Evolutionary conservation across 2,329 filamentous ascomycete species (phyloP), one percentile per base, ranked within the genome.

Genomic region (Polytolypa hystricis): DNA sequence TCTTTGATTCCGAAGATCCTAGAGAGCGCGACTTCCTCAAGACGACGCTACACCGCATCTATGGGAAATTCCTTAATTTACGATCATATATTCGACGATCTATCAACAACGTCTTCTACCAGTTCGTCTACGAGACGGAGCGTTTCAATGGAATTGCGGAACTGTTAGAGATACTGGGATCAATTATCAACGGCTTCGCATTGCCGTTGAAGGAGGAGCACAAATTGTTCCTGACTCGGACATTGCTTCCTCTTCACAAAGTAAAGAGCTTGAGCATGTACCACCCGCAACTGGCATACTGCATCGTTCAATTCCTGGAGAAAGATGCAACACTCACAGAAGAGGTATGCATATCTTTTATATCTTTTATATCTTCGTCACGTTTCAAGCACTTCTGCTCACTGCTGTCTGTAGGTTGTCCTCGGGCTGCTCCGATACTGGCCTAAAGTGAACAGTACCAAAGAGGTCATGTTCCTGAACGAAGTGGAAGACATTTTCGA

Each of bases 21-120:
- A 75, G 91, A 43, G 91, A 98, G 64, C 77, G 91, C 46, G 91
- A 98, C 60, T 98, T 98, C 60, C 69, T 98, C 47, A 98, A 98
- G 71, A 98, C 91, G 0, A 98, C 91, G 0, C 71, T 98, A 38
- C 91, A 98, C 64, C 79, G 91, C 44, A 98, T 98, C 57, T 98
- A 98, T 57, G 91, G 91, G 54, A 98, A 98, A 67, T 98, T 98
- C 64, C 73, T 98, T 51, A 98, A 98, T 60, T 71, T 98, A 44
- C 81, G 91, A 42, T 96, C 91, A 19, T 98, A 93, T 61, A 98
- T 98, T 55, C 77, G 91, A 55, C 79, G 91, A 52, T 98, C 91
- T 39, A 98, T 98, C 73, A 98, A 98, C 75, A 96, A 98, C 55
- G 91, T 98, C 51, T 98, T 98, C 67, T 98, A 98, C 73, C 91